Base-by-base conservation (phyloP, 1,139 yeast species). In the Geotrichum carabidarum region DNA sequence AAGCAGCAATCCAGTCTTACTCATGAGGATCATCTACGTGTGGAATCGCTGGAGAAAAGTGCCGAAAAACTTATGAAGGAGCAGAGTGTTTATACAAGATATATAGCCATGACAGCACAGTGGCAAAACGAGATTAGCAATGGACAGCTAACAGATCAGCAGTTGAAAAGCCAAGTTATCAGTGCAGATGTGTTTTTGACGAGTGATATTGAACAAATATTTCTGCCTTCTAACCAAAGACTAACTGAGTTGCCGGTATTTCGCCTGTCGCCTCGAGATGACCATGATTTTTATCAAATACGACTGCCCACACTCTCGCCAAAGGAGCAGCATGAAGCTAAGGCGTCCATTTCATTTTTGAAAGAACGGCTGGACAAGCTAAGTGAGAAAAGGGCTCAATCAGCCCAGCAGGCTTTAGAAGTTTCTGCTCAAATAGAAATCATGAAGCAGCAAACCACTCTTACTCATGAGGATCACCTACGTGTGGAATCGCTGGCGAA, bases 401-500 rank as follows among this genome's bases (percentile, higher is more conserved):
- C 14, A 12, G 48, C 14, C 30, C 17, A 32, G 22, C 9, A 31
- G 11, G 4, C 40, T 32, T 38, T 15, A 34, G 27, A 32, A 15
- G 11, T 30, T 22, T n/a, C 11, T 9, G 18, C 46, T 14, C 46
- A 43, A 43, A 6, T 43, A 31, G 3, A n/a, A n/a, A 2, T n/a
- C 17, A 32, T 27, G 15, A 22, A n/a, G 15, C 34, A 43, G 34
- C 46, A 31, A 27, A 17, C 36, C n/a, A 27, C 9, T 31, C 35
- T 27, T 7, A 43, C 4, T 12, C 27, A 43, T 4, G 14, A 18
- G 22, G 46, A 43, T 8, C 35, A 18, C 12, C 37, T 37, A 35
- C 36, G 40, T n/a, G n/a, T 50, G 35, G 30, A 44, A n/a, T 50
- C 53, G 5, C 43, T 50, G 4, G n/a, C 17, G 9, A 44, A 3